Evolutionary conservation across 2,329 filamentous ascomycete genomes (phyloP), one percentile per base, ranked within the genome.

Genomic region (Blastomyces percursus): DNA sequence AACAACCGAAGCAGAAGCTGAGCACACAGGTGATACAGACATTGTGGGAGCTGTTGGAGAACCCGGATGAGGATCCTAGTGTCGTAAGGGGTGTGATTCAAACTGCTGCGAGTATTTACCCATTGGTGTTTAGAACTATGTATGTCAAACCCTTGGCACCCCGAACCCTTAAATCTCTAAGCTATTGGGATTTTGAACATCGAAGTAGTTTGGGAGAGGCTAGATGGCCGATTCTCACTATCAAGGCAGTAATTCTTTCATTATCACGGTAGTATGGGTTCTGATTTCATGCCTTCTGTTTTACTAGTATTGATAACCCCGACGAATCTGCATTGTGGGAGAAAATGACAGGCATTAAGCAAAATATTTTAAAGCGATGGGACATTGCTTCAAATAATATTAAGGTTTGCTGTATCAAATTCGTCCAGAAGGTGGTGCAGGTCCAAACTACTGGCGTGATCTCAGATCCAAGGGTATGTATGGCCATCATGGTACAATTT

Each of bases 371-470:
- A 64, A 86, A 85, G 64, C 86, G 94, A 71, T 96, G 95, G 93
- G 93, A 96, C 69, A 83, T 81, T 52, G 87, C 90, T 21, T 79
- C 84, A 16, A 82, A 87, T 14, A 88, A 90, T 2, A 84, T 97
- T 66, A 87, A 87, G 69, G 87, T 97, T 74, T 96, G 91, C 80
- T 97, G 94, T 78, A 88, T 97, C 81, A 99, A 99, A 76, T 99
- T 99, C 75, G 88, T 91, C 46, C 93, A 99, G 78, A 86, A 90
- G 66, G 90, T 97, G 54, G 89, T 99, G 54, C 84, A 96, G 67
- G 90, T 91, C 21, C 93, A 99, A 76, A 96, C 91, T 12, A 86
- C 87, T n/a, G 90, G 90, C 56, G 78, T 87, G 63, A 89, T 90
- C 68, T 81, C 85, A 62, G 93, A 97, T 72, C 88, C 89, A 68